A percentile compares a stretch with the other conserved stretches of the same genome.
Conservation (phyloP, 768 basidiomycete species). For the Lentinula sp. region DNA sequence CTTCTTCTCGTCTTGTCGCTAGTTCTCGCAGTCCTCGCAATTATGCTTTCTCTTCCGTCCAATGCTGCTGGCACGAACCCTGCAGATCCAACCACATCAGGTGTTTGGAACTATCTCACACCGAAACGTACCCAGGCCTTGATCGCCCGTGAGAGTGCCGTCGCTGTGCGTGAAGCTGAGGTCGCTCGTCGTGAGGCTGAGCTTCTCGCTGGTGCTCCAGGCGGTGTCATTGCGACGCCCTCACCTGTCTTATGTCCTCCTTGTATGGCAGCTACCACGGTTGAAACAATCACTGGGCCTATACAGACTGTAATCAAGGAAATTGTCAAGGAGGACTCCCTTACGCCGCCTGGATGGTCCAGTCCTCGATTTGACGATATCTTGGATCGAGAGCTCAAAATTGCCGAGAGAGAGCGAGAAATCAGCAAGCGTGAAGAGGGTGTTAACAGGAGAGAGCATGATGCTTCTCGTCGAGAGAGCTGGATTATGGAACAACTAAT, state of each 20-base stretch:
- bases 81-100: constrained; percentile 35
- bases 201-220: constrained; percentile 75
- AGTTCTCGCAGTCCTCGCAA: constrained; percentile 80
- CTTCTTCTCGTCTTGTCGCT: constrained; percentile 83
- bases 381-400: constrained; percentile 79
- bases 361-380: constrained; percentile 73
- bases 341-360: constrained; percentile 79
- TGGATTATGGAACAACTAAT: constrained; percentile 95
- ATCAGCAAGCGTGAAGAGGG: constrained; percentile 82
- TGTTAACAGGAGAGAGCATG: constrained; percentile 81
- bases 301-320: constrained; percentile 84
- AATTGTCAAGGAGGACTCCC: constrained; percentile 75
- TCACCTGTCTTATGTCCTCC: constrained; percentile 50
- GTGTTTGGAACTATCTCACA: constrained; percentile 68
- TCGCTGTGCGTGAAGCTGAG: constrained; percentile 81
- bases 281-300: constrained; percentile 51
- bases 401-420: constrained; percentile 81
- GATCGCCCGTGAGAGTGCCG: constrained; percentile 70
- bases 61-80: constrained; percentile 26
- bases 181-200: constrained; percentile 88
- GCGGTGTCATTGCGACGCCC: constrained; percentile 61
- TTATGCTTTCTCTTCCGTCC: constrained; percentile 83
- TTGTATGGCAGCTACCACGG: constrained; percentile 47
- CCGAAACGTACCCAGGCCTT: constrained; percentile 81
- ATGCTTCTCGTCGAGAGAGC: constrained; percentile 77